Evolutionary conservation across 495 filamentous ascomycete species (phyloP), one percentile per base, ranked within the genome.

Genomic region (Podospora tetraspora): DNA sequence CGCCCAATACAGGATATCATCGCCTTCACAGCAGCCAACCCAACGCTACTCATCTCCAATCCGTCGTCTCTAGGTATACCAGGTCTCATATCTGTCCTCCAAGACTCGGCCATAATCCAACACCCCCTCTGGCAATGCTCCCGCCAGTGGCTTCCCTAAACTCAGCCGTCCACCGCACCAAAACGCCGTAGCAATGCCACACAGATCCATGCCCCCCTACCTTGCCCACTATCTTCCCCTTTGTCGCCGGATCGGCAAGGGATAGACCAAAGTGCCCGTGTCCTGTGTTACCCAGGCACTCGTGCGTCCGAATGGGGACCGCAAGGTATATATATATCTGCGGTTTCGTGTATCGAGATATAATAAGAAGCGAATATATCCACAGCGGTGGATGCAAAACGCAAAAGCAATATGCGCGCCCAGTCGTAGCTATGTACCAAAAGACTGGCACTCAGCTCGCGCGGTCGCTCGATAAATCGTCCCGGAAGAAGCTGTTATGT

Each of bases 401-500:
- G 7, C n/a, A 52, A 52, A 43, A 52, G 43, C 43, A 52, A 52
- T 52, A 19, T 19, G 16, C 16, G 19, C 43, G 16, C 27, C 27
- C 7, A n/a, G 43, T n/a, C 16, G 43, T 9, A 52, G 43, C 1
- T 1, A 52, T 52, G 43, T 52, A 52, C 19, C 43, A 19, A 52
- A 5, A 52, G 43, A 52, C 29, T 30, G 34, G 13, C 34, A 43
- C 43, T 52, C 43, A 34, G 32, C 32, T 12, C 32, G 10, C 32
- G 32, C 32, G 32, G 32, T 3, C 32, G 12, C 32, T 34, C 32
- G 32, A 13, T 13, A 57, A 80, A 68, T 81, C 79, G 66, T 83
- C 80, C 66, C 80, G 79, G 71, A 84, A 85, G 70, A 84, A 84
- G 3, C 79, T 80, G 23, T 77, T 71, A 24, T 69, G 73, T 12